Evolutionary conservation across 129 eudicot genomes (phyloP), one percentile per base, ranked within the genome.

Genomic region (Lonicera japonica): DNA sequence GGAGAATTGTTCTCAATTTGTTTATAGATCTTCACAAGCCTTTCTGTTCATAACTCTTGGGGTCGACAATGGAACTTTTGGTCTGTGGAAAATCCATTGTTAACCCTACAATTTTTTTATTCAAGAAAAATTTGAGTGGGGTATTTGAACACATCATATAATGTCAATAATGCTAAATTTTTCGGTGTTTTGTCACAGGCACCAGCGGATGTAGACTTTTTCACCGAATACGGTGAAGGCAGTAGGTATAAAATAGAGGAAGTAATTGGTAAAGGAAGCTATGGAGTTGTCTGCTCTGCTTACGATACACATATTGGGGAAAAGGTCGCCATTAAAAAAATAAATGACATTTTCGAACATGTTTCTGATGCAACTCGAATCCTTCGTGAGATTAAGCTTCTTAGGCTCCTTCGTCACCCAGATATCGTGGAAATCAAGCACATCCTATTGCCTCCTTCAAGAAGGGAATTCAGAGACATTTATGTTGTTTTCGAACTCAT

Each of bases 201-300:
- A 66, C 79, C 96, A 68, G 89, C 70, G 16, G 97, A 90, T 51
- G 80, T 84, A 34, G 97, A 90, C 50, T 90, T 90, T 62, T 90
- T 90, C 86, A 90, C 97, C 6, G 97, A 90, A 76, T 90, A 90
- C 79, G 97, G 97, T 69, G 97, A 90, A 66, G 97, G 97, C 25
- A 90, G 86, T 70, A 76, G 97, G 69, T 90, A 90, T 73, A 86
- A 67, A 61, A 83, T 90, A 39, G 97, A 90, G 72, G 97, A 90
- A 79, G 97, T 90, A 69, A 90, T 90, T 66, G 97, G 97, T 23
- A 89, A 89, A 82, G 96, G 96, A 66, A 89, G 96, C 52, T 89
- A 89, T 62, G 96, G 97, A 59, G 90, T 89, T 67, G 97, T 90
- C 17, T 90, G 97, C 74, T 90, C 97, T 21, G 97, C 97, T n/a